Evolutionary conservation across 2,329 filamentous ascomycete species (phyloP), one percentile per base, ranked within the genome.

Genomic region (Venturia oleaginea): DNA sequence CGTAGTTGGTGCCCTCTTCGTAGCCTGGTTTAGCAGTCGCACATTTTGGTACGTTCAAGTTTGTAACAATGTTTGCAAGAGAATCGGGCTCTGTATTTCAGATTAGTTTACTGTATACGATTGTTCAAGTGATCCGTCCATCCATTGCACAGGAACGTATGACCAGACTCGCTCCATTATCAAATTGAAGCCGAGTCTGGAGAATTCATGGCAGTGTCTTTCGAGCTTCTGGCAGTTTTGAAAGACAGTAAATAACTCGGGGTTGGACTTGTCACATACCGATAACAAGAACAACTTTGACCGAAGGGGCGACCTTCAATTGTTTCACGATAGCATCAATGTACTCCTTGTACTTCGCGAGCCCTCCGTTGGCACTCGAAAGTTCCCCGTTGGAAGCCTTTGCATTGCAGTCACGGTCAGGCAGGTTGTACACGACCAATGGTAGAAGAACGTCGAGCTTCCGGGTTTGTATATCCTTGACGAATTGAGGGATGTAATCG

Each of bases 371-470:
- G 65, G 80, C 83, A 65, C 86, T 82, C 24, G 77, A 75, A 57
- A 84, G 80, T 72, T 87, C 84, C 66, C 85, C 84, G 70, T 86
- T 86, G 67, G 84, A 86, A 17, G 84, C 84, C 68, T 83, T 76
- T 61, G 85, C 85, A 17, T 84, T 81, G 70, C 85, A 87, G 71
- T 87, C 85, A 71, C 84, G 82, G 68, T 86, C 84, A 55, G 85
- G 85, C 15, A 87, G 75, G 71, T 87, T 81, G 72, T 87, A 87
- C 63, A 87, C 82, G 64, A 87, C 84, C 63, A 86, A 81, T 1
- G 77, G 78, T 22, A 78, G 79, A 22, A 79, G 77, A 65, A 80
- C 76, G 62, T 72, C 79, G 8, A 79, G 78, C n/a, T 80, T 80
- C 32, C 76, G 78, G 32, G 72, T 74, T 65, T 83, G 83, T 68